Evolutionary conservation across 305 asterid genomes (phyloP).

Genomic region (Fraxinus dipetala): DNA sequence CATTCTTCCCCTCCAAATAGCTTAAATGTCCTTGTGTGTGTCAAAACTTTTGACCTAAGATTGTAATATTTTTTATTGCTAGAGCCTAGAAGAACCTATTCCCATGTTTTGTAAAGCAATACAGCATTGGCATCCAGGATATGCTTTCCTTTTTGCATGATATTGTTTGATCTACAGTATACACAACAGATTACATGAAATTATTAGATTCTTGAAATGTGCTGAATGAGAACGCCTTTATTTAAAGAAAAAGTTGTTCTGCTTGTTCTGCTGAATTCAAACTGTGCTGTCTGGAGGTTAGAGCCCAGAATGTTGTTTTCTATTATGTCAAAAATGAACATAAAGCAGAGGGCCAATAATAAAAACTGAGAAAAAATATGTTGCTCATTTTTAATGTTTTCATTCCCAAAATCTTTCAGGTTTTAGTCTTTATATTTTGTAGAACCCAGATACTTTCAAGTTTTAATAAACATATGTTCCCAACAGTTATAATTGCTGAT

Average conservation of each 20-base stretch:
- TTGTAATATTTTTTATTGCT: not conserved
- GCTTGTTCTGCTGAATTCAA: not conserved
- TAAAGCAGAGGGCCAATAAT: not conserved
- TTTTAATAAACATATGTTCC: not conserved
- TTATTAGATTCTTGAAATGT: not conserved
- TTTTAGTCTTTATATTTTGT: not conserved
- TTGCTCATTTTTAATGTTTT: not conserved
- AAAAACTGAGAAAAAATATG: not conserved
- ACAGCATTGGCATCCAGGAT: not conserved
- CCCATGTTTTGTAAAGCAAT: not conserved
- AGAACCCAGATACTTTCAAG: not conserved
- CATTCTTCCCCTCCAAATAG: conserved; percentile 1
- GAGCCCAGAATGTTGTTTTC: not conserved
- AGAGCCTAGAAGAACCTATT: not conserved
- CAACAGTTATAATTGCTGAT: not conserved
- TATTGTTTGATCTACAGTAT: not conserved
- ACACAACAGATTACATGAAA: not conserved
- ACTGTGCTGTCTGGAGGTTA: not conserved
- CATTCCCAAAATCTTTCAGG: not conserved
- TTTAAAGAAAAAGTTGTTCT: not conserved
- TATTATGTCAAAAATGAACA: not conserved
- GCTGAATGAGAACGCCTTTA: not conserved
- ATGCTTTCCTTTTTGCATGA: not conserved
- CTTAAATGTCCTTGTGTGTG: not conserved
- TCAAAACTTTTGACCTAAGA: not conserved